Base-by-base conservation (phyloP, 202 grass and related monocot species). In the Cymbopogon flexuosus region DNA sequence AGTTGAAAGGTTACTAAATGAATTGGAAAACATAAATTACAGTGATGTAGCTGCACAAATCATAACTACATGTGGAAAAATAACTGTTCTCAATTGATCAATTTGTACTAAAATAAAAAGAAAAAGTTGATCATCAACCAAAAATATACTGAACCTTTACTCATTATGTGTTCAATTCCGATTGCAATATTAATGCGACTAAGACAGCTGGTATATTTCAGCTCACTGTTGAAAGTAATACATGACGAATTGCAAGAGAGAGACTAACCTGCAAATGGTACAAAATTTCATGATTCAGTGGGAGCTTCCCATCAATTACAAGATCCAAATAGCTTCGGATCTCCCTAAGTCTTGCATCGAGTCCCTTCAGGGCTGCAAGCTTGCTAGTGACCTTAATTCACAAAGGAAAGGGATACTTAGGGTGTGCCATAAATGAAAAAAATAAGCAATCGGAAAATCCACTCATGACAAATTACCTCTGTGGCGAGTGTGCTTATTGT, bases 401-500 rank as follows among this genome's bases (percentile, higher is more conserved):
- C 33, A 69, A 39, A 84, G 1, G 14, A 67, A 60, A 70, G 68
- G 62, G n/a, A 10, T 10, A 22, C 22, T 86, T 77, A 87, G 58
- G 30, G 14, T 23, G 73, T 30, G 22, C 37, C 30, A 61, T 49
- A 45, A 58, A 60, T 22, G 3, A 64, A 70, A 70, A 18, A 41
- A 85, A 29, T 1, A 61, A 23, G 23, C 4, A 49, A 81, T 37
- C 5, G n/a, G 12, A 39, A 76, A 58, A 39, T n/a, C 19, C 43
- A 11, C 18, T 73, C n/a, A 15, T 71, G 36, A 86, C 79, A 84
- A 34, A 78, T 84, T 88, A 93, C 95, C 82, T 98, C 92, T 10
- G 90, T 94, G 43, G 92, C 95, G 86, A 94, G 90, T 10, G 95
- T 98, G 84, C 92, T 94, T 81, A 98, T 89, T 82, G 95, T 93